Evolutionary conservation across 176 grass and related monocot genomes (phyloP).

Genomic region (Oropetium thomaeum): DNA sequence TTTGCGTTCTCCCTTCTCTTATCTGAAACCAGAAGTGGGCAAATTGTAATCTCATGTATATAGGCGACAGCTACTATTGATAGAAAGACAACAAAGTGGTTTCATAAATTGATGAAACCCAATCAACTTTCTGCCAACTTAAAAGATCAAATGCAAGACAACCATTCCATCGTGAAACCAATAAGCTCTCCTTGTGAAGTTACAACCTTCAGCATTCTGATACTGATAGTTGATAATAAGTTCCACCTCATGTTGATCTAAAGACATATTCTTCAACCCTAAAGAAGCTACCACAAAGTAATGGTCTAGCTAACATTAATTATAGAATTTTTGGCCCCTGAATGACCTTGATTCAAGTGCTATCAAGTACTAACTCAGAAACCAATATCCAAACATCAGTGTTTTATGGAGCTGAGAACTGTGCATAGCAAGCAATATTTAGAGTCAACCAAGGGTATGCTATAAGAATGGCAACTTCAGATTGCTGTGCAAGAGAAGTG

Average conservation of each 20-base stretch:
- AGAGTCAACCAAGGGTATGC: background rate
- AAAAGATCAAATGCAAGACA: background rate
- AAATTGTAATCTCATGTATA: background rate
- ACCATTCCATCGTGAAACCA: background rate
- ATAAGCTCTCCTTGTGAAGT: conserved; percentile 9
- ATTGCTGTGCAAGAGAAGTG: background rate
- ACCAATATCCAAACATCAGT: no score
- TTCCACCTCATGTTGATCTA: conserved; percentile 4
- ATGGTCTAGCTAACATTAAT: background rate
- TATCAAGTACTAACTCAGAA: background rate
- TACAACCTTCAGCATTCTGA: background rate
- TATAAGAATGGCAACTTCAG: background rate
- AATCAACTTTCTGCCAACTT: background rate
- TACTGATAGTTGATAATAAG: conserved; percentile 7
- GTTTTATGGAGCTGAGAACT: background rate
- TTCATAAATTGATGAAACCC: background rate
- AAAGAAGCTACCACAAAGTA: conserved; percentile 18
- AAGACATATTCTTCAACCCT: background rate
- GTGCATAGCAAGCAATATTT: background rate
- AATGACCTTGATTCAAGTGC: no score
- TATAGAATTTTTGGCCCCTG: no score
- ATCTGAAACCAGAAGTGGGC: conserved; percentile 47
- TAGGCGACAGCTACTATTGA: background rate
- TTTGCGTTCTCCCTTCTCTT: conserved; percentile 77
- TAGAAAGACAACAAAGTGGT: background rate